A percentile compares a stretch with the other conserved stretches of the same genome.
These are phyloP conservation scores for Boletus speciosus DNA, from an alignment of 768 basidiomycete species.

Conservation along the genomic window DNA sequence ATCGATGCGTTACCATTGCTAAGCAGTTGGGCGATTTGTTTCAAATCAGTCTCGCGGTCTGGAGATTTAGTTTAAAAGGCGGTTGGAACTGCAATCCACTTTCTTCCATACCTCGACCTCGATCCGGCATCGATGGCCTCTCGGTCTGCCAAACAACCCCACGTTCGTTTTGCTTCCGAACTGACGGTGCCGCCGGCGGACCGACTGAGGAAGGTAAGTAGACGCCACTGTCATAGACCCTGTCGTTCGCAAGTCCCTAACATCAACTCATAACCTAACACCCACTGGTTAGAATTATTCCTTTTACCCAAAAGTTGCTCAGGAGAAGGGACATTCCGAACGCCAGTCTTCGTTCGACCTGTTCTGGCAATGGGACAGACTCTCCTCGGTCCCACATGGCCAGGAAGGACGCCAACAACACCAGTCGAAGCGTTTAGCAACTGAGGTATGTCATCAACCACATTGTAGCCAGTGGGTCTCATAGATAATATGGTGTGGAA, in stretches of 20 bases:
- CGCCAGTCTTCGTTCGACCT: constrained; percentile 35
- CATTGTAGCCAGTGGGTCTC: neutral
- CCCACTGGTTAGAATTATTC: constrained; percentile 19
- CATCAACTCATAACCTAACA: neutral
- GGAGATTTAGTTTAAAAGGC: neutral
- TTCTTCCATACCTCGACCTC: neutral
- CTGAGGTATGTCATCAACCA: constrained; percentile 8
- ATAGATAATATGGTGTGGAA: neutral
- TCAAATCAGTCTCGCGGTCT: constrained; percentile 7
- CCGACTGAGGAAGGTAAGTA: constrained; percentile 31
- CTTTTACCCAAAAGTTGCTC: constrained; percentile 41
- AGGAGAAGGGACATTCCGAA: constrained; percentile 34
- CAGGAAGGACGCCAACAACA: neutral
- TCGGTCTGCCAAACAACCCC: constrained; percentile 12
- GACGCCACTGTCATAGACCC: neutral
- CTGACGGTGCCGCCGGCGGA: constrained; percentile 31
- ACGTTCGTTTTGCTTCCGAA: constrained; percentile 33
- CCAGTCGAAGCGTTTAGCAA: neutral
- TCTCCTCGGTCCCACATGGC: constrained; percentile 23
- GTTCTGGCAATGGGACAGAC: constrained; percentile 33
- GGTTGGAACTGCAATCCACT: neutral
- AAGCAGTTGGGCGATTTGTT: neutral
- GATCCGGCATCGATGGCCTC: constrained; percentile 24
- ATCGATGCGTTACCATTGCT: neutral
- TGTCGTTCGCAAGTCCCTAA: neutral